These are phyloP conservation scores for Erysiphe pulchra DNA, from an alignment of 2,329 filamentous ascomycete species.

Conservation along the genomic window DNA sequence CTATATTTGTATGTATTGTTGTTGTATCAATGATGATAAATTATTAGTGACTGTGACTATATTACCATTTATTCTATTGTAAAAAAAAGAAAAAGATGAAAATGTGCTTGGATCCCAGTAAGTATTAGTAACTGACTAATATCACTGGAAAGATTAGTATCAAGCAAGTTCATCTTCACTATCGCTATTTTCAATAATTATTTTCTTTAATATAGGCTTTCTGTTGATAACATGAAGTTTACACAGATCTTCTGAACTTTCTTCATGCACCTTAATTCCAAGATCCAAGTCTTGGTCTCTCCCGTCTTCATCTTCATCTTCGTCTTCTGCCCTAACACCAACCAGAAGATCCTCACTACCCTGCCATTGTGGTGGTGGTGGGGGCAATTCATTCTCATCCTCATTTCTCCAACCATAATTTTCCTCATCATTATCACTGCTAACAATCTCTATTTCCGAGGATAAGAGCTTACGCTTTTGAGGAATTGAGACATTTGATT, in stretches of 20 bases:
- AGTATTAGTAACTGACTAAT: too few species aligned
- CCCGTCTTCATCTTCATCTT: not conserved
- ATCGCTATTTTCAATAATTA: not conserved
- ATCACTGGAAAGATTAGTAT: not conserved
- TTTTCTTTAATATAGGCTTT: not conserved
- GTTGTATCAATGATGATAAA: too few species aligned
- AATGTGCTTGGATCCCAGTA: too few species aligned
- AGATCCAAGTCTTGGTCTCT: not conserved
- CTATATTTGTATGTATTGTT: too few species aligned
- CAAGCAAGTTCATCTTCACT: not conserved
- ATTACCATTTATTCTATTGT: too few species aligned
- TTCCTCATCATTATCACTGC: slow-evolving; percentile 35
- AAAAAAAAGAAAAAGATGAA: too few species aligned
- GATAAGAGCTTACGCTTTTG: slow-evolving; percentile 39
- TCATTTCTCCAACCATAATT: slow-evolving; percentile 49
- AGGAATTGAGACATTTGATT: slow-evolving; percentile 10
- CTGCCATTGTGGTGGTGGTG: slow-evolving; percentile 39
- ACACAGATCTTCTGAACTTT: not conserved
- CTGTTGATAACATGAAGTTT: not conserved
- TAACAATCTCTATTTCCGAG: slow-evolving; percentile 28
- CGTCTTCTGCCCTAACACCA: slow-evolving; percentile 1
- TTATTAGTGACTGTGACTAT: too few species aligned
- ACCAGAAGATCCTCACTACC: slow-evolving; percentile 38
- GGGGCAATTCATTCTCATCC: slow-evolving; percentile 33
- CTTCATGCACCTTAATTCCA: too few species aligned